phyloP scores from a whole-genome alignment of 352 stramenopile genomes.

The Phytophthora constricta region DNA sequence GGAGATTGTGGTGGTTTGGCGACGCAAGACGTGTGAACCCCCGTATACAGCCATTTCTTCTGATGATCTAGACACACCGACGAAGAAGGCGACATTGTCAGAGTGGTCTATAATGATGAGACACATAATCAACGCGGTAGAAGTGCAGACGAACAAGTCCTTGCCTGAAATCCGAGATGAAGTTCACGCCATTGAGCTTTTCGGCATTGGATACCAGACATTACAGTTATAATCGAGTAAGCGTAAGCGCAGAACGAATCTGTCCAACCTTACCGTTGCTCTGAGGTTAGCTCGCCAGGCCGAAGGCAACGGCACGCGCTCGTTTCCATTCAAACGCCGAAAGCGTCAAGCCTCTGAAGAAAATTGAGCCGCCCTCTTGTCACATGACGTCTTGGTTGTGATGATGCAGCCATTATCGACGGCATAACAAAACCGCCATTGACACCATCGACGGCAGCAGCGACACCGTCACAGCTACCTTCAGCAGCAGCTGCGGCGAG shows the following conservation, averaged over 20 bases:
- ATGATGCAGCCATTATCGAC: no score
- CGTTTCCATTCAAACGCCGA: conserved; percentile 5
- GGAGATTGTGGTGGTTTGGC: conserved; percentile 14
- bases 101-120: conserved; percentile 9
- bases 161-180: background rate
- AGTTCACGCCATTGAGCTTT: background rate
- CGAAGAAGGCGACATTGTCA: background rate
- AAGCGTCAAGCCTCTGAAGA: no score
- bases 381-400: no score
- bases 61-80: background rate
- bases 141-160: background rate
- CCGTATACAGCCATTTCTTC: background rate
- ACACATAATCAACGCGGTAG: conserved; percentile 2
- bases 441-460: no score
- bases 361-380: no score
- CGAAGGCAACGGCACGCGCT: background rate
- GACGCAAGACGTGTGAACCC: conserved; percentile 1
- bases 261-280: conserved; percentile 3
- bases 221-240: conserved; percentile 10
- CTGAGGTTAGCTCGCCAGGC: background rate
- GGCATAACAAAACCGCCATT: no score
- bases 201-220: conserved; percentile 1
- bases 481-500: no score
- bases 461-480: no score
- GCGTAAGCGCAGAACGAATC: conserved; percentile 7